These are phyloP conservation scores for Grosmannia serpens DNA, from an alignment of 2,329 filamentous ascomycete genomes.

Conservation along the genomic window DNA sequence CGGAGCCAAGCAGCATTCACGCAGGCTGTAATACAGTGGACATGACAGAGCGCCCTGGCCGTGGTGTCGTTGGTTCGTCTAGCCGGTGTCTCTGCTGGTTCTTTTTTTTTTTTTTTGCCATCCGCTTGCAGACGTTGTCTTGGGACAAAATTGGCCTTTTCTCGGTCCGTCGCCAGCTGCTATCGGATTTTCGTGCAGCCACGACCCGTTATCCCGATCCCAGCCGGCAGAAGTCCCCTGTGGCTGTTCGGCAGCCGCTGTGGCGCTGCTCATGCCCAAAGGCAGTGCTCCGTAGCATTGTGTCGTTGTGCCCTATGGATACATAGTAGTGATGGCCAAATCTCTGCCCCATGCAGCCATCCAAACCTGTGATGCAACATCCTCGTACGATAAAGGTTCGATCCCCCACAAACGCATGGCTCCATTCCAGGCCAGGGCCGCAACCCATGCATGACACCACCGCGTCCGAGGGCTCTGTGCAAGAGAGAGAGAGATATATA, in stretches of 20 bases:
- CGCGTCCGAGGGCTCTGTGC: background rate
- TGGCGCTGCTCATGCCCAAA: no score
- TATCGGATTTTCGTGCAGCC: background rate
- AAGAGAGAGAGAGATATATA: background rate
- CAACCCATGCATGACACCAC: background rate
- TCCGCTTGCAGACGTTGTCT: no score
- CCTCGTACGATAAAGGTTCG: background rate
- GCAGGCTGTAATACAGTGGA: background rate
- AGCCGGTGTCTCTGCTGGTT: background rate
- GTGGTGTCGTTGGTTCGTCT: background rate
- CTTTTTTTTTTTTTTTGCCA: background rate
- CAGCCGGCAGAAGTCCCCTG: background rate
- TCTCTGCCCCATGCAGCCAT: no score
- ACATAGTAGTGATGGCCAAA: no score
- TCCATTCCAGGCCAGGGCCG: background rate
- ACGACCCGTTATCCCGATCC: background rate
- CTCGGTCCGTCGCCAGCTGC: no score
- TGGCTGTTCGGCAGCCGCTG: background rate
- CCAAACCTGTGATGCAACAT: background rate
- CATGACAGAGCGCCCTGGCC: background rate
- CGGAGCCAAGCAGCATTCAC: background rate
- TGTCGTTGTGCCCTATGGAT: no score
- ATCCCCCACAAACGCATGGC: background rate
- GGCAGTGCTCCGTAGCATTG: no score
- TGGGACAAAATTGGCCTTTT: background rate